These are phyloP conservation scores for Collybiopsis luxurians DNA, from an alignment of 768 basidiomycete species.

Conservation along the genomic window DNA sequence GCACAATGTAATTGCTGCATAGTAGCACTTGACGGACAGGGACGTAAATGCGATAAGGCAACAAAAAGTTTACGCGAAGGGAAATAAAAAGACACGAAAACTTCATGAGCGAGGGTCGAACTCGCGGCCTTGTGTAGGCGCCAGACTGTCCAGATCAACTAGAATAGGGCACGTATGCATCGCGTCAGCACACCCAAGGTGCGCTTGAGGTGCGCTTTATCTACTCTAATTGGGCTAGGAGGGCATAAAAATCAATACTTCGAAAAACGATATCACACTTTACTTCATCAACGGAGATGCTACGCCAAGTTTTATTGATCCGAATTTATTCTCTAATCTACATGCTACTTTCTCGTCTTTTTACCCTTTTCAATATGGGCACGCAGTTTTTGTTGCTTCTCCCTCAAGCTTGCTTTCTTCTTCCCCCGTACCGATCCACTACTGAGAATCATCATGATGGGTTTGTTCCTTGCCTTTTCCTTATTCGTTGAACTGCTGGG, in stretches of 20 bases:
- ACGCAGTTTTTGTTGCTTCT: conserved; percentile 77
- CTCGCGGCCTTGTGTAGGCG: conserved; percentile 86
- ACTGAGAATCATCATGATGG: conserved; percentile 89
- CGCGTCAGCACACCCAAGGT: too few species aligned
- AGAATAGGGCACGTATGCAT: too few species aligned
- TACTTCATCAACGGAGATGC: background rate
- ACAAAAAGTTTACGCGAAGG: too few species aligned
- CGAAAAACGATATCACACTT: background rate
- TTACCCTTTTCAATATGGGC: conserved; percentile 75
- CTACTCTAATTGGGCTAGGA: conserved; percentile 67
- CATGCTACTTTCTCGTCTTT: conserved; percentile 31
- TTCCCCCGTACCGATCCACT: conserved; percentile 76
- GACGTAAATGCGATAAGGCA: too few species aligned
- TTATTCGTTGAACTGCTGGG: conserved; percentile 88
- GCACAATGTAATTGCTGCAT: too few species aligned
- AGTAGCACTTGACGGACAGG: too few species aligned
- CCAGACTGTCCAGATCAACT: too few species aligned
- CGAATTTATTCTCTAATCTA: too few species aligned
- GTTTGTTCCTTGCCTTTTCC: conserved; percentile 93
- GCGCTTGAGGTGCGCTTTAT: too few species aligned
- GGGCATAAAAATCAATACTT: conserved; percentile 25
- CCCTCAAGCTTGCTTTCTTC: conserved; percentile 77
- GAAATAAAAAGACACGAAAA: background rate
- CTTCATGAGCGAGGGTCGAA: conserved; percentile 71
- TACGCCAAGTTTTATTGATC: background rate